Evolutionary conservation across 805 yeast genomes (phyloP), one percentile per base, ranked within the genome.

Genomic region (Jamesozyma jinghongensis): DNA sequence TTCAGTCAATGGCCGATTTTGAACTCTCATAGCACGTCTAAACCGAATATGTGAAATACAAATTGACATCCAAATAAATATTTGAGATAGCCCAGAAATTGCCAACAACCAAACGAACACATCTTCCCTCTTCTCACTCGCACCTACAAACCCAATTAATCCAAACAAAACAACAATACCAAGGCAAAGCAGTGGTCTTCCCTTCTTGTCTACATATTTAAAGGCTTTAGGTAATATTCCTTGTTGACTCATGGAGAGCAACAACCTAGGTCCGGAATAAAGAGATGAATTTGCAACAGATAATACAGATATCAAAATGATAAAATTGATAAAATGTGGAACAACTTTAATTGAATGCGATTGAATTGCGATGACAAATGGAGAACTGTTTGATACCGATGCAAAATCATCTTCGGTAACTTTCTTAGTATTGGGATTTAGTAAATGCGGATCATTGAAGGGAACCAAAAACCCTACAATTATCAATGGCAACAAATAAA

Each of bases 261-360:
- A 61, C 36, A 79, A 65, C 59, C 83, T 71, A 13, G 81, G 73
- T 32, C 75, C 69, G 5, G 80, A 83, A 56, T 71, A 81, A 34
- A 79, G 78, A 2, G 87, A 77, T 19, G 86, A 77, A 65, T 81
- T 81, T 56, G 85, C 87, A 38, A 81, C 87, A 6, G 87, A 81
- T 40, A 80, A 58, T 22, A 81, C 85, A 1, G 87, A 79, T 39
- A 81, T 56, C 61, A 81, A 65, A 50, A 81, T 80, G 36, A 80
- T 85, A 18, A 76, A 83, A 57, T 81, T 81, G 66, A 81, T 78
- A 47, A 81, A 76, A 36, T 79, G 74, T 35, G 87, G 87, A 37
- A 79, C 70, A 34, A 77, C 84, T 36, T 66, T 62, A 48, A 81
- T 74, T 49, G 81, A 81, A 29, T 74, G 81, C 40, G 69, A 66